Evolutionary conservation across 2,329 filamentous ascomycete genomes (phyloP).

Genomic region (Ascocoryne sarcoides): DNA sequence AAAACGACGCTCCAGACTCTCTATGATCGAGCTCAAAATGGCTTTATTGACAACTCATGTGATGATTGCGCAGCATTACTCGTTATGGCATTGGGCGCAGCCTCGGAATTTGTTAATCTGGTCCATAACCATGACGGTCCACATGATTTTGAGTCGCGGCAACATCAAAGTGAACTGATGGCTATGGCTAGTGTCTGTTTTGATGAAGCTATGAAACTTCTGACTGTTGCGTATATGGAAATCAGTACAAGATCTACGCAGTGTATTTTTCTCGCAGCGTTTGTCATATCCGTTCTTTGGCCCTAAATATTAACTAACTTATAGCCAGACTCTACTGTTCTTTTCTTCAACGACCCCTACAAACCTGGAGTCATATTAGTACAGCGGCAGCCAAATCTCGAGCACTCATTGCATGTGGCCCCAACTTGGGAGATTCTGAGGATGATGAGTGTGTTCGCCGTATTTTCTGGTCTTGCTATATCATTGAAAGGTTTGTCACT

Average conservation of each 20-base stretch:
- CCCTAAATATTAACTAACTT: background rate
- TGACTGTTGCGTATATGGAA: slow-evolving; percentile 38
- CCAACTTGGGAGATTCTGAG: slow-evolving; percentile 29
- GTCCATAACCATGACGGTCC: slow-evolving; percentile 5
- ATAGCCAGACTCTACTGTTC: slow-evolving; percentile 38
- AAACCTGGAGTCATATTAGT: slow-evolving; percentile 44
- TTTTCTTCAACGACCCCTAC: slow-evolving; percentile 40
- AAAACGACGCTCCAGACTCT: slow-evolving; percentile 29
- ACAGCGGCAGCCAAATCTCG: slow-evolving; percentile 42
- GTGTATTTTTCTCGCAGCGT: slow-evolving; percentile 43
- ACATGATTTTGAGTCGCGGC: slow-evolving; percentile 11
- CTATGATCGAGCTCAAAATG: slow-evolving; percentile 11
- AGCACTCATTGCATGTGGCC: slow-evolving; percentile 37
- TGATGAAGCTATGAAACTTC: slow-evolving; percentile 34
- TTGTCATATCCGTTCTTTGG: slow-evolving; percentile 11
- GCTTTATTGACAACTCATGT: slow-evolving; percentile 14
- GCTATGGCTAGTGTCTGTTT: slow-evolving; percentile 19
- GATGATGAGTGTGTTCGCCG: slow-evolving; percentile 40
- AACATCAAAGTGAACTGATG: slow-evolving; percentile 16
- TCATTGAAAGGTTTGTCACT: slow-evolving; percentile 39
- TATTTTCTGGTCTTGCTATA: slow-evolving; percentile 48
- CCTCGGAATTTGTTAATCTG: slow-evolving; percentile 11
- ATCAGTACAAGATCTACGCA: slow-evolving; percentile 39
- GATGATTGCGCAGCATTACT: slow-evolving; percentile 38
- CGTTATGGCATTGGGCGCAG: slow-evolving; percentile 37